Conservation (phyloP, 23 red algal species). For the Gracilaria domingensis region DNA sequence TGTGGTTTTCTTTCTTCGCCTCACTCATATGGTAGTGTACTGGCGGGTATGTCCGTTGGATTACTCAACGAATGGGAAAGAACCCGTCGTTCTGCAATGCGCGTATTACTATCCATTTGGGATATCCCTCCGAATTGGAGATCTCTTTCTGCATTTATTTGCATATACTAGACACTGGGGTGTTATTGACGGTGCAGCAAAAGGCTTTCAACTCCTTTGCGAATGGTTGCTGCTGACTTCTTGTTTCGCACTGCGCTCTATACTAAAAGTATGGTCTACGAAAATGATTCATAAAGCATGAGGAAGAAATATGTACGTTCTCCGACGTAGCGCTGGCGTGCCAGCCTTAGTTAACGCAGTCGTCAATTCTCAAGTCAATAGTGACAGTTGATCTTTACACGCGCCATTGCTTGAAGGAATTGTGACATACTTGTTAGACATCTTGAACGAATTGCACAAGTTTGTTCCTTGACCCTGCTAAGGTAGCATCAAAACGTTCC, state of each 20-base stretch:
- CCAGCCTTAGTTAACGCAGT: conserved; percentile 48
- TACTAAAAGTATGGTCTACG: conserved; percentile 27
- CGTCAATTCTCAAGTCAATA: conserved; percentile 38
- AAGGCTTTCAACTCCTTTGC: conserved; percentile 67
- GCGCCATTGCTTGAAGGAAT: conserved; percentile 55
- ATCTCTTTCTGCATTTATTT: conserved; percentile 37
- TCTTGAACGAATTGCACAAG: conserved; percentile 17
- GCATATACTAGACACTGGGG: conserved; percentile 63
- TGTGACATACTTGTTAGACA: conserved; percentile 38
- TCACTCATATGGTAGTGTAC: conserved; percentile 9
- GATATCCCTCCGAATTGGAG: conserved; percentile 8
- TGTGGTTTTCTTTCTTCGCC: not conserved
- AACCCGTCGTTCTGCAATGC: conserved; percentile 33
- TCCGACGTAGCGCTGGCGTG: conserved; percentile 66
- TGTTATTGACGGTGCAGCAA: conserved; percentile 55
- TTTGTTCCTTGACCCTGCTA: conserved; percentile 2
- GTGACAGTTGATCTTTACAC: conserved; percentile 8
- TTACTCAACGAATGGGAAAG: conserved; percentile 50
- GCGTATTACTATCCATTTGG: conserved; percentile 26
- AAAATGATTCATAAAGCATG: conserved; percentile 12
- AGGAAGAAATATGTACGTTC: conserved; percentile 52
- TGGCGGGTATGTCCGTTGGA: conserved; percentile 31
- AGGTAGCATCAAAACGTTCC: conserved; percentile 8
- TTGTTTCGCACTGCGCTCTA: not conserved
- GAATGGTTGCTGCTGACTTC: conserved; percentile 13